Percentiles rank a stretch among this genome's conserved stretches.
These are phyloP conservation scores for Plectosphaerella plurivora DNA, from an alignment of 2,329 filamentous ascomycete species.

Conservation along the genomic window DNA sequence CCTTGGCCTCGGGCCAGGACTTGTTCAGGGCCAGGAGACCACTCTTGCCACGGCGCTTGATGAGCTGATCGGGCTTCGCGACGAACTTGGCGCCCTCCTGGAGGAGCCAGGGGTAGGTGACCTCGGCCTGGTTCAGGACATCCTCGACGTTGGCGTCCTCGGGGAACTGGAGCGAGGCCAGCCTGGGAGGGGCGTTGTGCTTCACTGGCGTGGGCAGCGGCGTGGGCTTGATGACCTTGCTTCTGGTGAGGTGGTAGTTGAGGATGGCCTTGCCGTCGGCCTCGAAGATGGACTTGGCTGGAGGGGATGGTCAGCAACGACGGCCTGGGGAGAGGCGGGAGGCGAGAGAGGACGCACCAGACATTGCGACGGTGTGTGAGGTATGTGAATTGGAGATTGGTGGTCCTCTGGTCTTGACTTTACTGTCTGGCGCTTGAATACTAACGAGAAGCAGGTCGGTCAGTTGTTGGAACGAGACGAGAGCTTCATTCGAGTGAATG, in stretches of 20 bases:
- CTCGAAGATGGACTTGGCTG: conserved; percentile 89
- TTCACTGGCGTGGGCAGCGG: conserved; percentile 78
- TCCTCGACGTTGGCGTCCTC: conserved; percentile 78
- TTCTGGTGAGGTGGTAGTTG: conserved; percentile 99
- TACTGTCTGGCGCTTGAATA: no score
- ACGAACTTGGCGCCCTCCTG: conserved; percentile 83
- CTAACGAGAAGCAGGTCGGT: neutral
- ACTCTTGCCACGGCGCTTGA: conserved; percentile 99
- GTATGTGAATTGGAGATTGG: neutral
- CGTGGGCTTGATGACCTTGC: conserved; percentile 95
- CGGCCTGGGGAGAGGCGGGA: neutral
- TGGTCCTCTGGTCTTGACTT: neutral
- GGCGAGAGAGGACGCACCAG: neutral
- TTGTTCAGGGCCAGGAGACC: conserved; percentile 96
- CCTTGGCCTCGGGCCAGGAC: conserved; percentile 88
- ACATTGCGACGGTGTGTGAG: conserved; percentile 1
- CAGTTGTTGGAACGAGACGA: neutral
- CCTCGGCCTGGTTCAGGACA: conserved; percentile 91
- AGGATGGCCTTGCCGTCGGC: conserved; percentile 99
- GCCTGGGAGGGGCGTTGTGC: conserved; percentile 89
- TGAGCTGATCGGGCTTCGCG: conserved; percentile 98
- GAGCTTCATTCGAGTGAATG: neutral
- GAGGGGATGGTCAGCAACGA: conserved; percentile 55
- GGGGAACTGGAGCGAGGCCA: conserved; percentile 89
- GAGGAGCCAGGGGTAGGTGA: conserved; percentile 94